Evolutionary conservation across 2,329 filamentous ascomycete species (phyloP), one percentile per base, ranked within the genome.

Genomic region (Aspergillus clavatus): DNA sequence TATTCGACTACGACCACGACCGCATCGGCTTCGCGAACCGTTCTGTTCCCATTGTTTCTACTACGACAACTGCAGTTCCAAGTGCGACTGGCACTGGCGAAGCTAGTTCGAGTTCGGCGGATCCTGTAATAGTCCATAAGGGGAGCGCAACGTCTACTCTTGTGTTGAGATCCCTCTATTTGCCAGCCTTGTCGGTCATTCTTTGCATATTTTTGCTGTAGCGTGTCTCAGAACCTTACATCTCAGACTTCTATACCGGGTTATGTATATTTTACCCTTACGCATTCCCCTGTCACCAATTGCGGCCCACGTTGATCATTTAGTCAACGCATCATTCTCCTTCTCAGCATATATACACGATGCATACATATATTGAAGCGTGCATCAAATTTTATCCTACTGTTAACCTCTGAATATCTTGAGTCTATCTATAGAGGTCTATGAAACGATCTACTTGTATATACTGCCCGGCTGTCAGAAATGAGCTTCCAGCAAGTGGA

Each of bases 1-100:
- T 93, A 19, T 95, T 94, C 62, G 89, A 95, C 63, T 80, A 80
- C 42, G 88, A 91, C 40, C 59, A 70, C 28, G 57, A 56, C 27
- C 59, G 62, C 33, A 61, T 74, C 29, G 71, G 71, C 11, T 63
- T 69, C 48, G 65, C 61, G 7, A 39, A 48, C 22, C 55, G 52
- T 22, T 40, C 47, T 10, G 43, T 40, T 4, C 40, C 51, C 23
- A 42, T 51, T 5, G 48, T 46, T 12, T 40, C 46, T 29, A 48
- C 56, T 42, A 48, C 52, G 11, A 55, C 50, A 16, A 54, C 39
- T n/a, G 48, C 45, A 11, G 19, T 27, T 27, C 35, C 46, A 8
- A 38, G 35, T 12, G 41, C 51, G 21, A 36, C 33, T 40, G 36
- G 49, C 18, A 40, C 41, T 2, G 27, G n/a, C 19, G 24, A 18